A percentile compares a stretch with the other conserved stretches of the same genome.
These are phyloP conservation scores for Huntiella bhutanensis DNA, from an alignment of 2,329 filamentous ascomycete species.

Conservation along the genomic window DNA sequence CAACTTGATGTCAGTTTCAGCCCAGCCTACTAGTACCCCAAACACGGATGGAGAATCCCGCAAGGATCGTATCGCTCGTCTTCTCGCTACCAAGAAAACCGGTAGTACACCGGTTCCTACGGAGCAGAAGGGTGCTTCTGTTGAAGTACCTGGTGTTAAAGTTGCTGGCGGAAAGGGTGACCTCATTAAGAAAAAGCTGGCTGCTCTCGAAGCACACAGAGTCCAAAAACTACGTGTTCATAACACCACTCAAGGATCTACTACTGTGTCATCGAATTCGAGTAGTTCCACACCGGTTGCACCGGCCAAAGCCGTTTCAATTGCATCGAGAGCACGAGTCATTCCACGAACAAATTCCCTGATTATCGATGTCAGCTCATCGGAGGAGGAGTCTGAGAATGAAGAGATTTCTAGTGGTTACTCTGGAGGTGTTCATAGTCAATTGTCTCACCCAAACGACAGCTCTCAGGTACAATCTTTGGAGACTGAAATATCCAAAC, in stretches of 20 bases:
- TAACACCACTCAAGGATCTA: too few relatives aligned
- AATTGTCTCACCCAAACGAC: not conserved
- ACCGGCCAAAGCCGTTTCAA: not conserved
- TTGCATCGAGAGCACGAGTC: not conserved
- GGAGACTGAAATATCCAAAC: slow-evolving; percentile 37
- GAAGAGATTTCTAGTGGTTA: slow-evolving; percentile 1
- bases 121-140: not conserved
- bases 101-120: slow-evolving; percentile 11
- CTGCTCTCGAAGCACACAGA: slow-evolving; percentile 45
- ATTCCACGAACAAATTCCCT: slow-evolving; percentile 2
- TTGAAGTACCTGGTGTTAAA: not conserved
- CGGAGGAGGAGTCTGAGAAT: slow-evolving; percentile 7
- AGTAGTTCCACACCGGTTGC: not conserved
- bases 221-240: slow-evolving; percentile 16
- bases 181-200: slow-evolving; percentile 58
- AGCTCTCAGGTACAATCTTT: slow-evolving; percentile 15
- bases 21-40: not conserved
- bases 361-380: slow-evolving; percentile 9
- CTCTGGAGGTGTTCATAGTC: not conserved
- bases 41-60: slow-evolving; percentile 36
- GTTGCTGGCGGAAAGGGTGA: slow-evolving; percentile 34
- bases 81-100: slow-evolving; percentile 48
- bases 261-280: not conserved
- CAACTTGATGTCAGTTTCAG: not conserved
- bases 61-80: slow-evolving; percentile 57